phyloP scores from a whole-genome alignment of 2,329 filamentous ascomycete species.

The Pyricularia sp. region DNA sequence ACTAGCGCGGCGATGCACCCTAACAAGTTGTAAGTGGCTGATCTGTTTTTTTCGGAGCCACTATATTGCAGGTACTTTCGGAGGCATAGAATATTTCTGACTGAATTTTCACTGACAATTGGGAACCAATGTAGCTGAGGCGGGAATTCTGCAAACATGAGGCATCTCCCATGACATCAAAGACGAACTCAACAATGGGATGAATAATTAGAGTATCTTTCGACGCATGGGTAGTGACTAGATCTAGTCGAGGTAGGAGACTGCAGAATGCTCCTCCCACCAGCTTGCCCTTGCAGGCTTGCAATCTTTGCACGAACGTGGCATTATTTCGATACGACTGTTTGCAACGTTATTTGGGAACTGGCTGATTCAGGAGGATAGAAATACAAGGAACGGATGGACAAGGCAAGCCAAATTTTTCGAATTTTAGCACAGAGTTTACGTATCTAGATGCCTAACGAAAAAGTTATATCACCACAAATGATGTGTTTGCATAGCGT shows the following conservation, averaged over 20 bases:
- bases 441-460: neutral
- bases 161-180: neutral
- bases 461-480: neutral
- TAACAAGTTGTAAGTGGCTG: slow-evolving; percentile 64
- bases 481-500: neutral
- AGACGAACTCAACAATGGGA: neutral
- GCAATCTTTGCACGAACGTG: neutral
- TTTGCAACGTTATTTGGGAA: neutral
- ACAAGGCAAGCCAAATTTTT: neutral
- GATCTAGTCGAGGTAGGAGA: neutral
- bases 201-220: neutral
- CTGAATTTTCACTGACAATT: neutral
- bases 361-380: neutral
- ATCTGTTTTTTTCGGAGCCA: neutral
- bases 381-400: neutral
- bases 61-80: neutral
- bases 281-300: neutral
- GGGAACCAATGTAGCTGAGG: neutral
- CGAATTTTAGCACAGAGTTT: neutral
- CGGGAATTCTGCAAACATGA: neutral
- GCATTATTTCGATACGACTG: neutral
- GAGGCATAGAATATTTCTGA: neutral
- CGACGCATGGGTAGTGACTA: neutral
- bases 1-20: slow-evolving; percentile 53
- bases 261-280: neutral